phyloP scores from a whole-genome alignment of 371 early-diverging fungal genomes.

The Cokeromyces recurvatus region DNA sequence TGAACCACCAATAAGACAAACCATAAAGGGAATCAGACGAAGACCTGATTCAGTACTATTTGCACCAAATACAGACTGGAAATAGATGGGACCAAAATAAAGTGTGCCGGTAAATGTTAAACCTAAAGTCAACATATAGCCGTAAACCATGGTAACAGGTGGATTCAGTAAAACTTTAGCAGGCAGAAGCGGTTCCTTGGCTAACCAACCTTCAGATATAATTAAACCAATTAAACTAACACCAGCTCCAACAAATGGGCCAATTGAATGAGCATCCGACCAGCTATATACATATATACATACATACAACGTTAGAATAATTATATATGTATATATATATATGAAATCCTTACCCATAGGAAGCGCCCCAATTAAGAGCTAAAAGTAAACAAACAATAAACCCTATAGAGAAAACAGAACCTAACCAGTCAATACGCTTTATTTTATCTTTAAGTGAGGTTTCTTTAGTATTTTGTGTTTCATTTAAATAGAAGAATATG shows the following conservation, averaged over 20 bases:
- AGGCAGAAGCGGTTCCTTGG: conserved; percentile 44
- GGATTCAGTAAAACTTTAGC: conserved; percentile 22
- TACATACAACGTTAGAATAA: too few species aligned
- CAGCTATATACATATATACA: conserved; percentile 18
- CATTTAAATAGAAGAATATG: conserved; percentile 46
- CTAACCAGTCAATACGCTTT: conserved; percentile 61
- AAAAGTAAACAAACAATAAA: conserved; percentile 46
- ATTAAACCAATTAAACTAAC: conserved; percentile 37
- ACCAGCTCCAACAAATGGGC: conserved; percentile 44
- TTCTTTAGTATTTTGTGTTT: conserved; percentile 34
- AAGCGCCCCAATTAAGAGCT: conserved; percentile 49
- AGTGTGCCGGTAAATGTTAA: conserved; percentile 64
- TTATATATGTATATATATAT: not conserved
- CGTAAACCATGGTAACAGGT: conserved; percentile 39
- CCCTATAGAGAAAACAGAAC: conserved; percentile 32
- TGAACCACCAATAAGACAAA: conserved; percentile 32
- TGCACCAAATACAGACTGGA: conserved; percentile 43
- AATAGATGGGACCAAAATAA: conserved; percentile 67
- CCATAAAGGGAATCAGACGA: conserved; percentile 44
- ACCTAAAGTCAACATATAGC: conserved; percentile 57
- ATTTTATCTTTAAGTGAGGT: conserved; percentile 47
- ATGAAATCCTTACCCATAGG: conserved; percentile 14
- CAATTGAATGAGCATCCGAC: conserved; percentile 47
- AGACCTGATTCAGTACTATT: conserved; percentile 34
- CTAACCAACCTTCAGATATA: conserved; percentile 43